Evolutionary conservation across 2,329 filamentous ascomycete genomes (phyloP).

Genomic region (Alternaria infectoria): DNA sequence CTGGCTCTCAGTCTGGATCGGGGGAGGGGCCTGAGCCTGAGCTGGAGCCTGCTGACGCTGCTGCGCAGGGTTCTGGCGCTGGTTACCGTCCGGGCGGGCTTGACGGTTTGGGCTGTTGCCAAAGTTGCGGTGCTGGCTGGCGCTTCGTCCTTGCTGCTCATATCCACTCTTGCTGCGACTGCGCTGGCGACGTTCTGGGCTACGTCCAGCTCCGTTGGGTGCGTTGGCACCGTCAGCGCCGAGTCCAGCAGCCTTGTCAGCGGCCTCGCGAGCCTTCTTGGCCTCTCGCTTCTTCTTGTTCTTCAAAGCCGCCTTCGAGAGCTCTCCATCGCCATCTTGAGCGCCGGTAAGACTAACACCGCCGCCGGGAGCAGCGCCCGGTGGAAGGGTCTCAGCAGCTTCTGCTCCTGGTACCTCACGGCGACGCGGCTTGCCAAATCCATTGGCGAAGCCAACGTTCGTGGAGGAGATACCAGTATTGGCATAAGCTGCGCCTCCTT

Average conservation of each 20-base stretch:
- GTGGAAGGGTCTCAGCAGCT: constrained; percentile 65
- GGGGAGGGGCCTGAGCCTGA: constrained; percentile 23
- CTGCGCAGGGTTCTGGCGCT: constrained; percentile 32
- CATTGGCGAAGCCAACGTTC: constrained; percentile 66
- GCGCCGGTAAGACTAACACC: constrained; percentile 71
- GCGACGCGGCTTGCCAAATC: constrained; percentile 76
- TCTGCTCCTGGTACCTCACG: constrained; percentile 90
- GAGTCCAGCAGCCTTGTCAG: constrained; percentile 56
- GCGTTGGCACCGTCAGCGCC: constrained; percentile 37
- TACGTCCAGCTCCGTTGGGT: constrained; percentile 54
- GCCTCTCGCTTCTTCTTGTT: constrained; percentile 98
- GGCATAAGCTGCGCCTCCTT: constrained; percentile 87
- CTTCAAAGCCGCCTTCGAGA: constrained; percentile 86
- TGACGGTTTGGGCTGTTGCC: constrained; percentile 42
- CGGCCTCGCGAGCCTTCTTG: constrained; percentile 86
- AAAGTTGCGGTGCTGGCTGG: constrained; percentile 41
- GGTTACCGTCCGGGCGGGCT: constrained; percentile 34
- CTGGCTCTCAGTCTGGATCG: constrained; percentile 43
- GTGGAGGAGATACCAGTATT: constrained; percentile 76
- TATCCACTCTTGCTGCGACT: constrained; percentile 52
- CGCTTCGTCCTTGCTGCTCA: constrained; percentile 35
- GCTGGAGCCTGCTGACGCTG: constrained; percentile 27
- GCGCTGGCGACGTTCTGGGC: constrained; percentile 71
- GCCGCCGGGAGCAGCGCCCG: constrained; percentile 72
- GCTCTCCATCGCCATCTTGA: constrained; percentile 70